phyloP scores from a whole-genome alignment of 345 rosid species.

The Firmiana major region DNA sequence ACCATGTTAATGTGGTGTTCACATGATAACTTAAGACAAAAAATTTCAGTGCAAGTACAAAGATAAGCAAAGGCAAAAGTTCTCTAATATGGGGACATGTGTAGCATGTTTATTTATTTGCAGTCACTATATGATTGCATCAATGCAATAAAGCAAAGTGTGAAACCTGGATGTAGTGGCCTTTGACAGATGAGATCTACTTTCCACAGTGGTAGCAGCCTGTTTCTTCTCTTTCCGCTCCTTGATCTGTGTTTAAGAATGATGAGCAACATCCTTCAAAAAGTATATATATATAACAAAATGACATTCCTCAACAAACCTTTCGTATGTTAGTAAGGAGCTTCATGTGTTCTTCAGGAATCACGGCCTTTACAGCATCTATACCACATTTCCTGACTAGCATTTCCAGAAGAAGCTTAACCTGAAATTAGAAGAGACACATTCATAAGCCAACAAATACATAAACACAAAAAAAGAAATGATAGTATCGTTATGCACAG shows the following conservation, averaged over 20 bases:
- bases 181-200: constrained; percentile 61
- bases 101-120: background rate
- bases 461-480: background rate
- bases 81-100: background rate
- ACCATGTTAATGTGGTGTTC: no score
- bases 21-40: background rate
- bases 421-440: constrained; percentile 34
- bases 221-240: constrained; percentile 71
- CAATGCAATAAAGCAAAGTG: background rate
- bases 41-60: background rate
- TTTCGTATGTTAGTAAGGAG: constrained; percentile 90
- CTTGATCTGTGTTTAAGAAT: constrained; percentile 49
- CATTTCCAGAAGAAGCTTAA: constrained; percentile 92
- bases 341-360: constrained; percentile 97
- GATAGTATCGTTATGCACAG: background rate
- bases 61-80: background rate
- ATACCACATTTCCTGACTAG: constrained; percentile 88
- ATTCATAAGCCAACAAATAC: background rate
- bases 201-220: constrained; percentile 55
- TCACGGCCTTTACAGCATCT: constrained; percentile 90
- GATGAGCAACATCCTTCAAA: constrained; percentile 3
- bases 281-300: background rate
- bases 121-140: background rate
- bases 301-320: constrained; percentile 35
- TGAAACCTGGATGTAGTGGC: constrained; percentile 82